A percentile compares a stretch with the other conserved stretches of the same genome.
These are phyloP conservation scores for Chloris gayana DNA, from an alignment of 176 grass and related monocot genomes.

Conservation along the genomic window DNA sequence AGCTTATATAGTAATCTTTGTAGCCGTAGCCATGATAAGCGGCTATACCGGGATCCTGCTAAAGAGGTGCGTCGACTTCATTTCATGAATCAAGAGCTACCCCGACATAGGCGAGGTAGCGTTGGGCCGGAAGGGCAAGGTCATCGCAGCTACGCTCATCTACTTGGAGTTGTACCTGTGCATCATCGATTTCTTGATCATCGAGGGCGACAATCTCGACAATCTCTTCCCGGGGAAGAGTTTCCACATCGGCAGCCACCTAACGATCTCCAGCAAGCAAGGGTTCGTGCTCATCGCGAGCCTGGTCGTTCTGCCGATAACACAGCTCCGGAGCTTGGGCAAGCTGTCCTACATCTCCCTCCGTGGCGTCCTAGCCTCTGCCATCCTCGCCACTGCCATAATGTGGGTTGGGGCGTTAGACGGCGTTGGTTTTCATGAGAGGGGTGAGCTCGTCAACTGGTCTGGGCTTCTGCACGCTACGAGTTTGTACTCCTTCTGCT, in stretches of 20 bases:
- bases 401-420: background rate
- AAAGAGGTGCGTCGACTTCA: constrained; percentile 39
- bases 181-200: background rate
- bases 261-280: background rate
- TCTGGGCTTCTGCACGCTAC: background rate
- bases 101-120: constrained; percentile 41
- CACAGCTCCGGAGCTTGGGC: background rate
- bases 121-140: constrained; percentile 33
- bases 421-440: background rate
- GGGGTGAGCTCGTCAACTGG: background rate
- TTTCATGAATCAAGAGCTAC: constrained; percentile 28
- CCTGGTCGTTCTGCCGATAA: background rate
- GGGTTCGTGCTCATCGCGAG: background rate
- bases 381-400: background rate
- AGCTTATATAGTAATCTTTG: constrained; percentile 36
- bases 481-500: background rate
- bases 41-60: constrained; percentile 53
- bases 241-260: background rate
- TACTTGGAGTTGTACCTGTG: constrained; percentile 53
- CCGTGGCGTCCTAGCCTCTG: background rate
- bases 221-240: constrained; percentile 28
- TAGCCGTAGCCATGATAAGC: constrained; percentile 22
- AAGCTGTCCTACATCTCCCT: background rate
- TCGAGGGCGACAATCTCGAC: background rate
- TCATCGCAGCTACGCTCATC: constrained; percentile 38